Base-by-base conservation (phyloP, 352 stramenopile genomes). In the Globisporangium ultimum region DNA sequence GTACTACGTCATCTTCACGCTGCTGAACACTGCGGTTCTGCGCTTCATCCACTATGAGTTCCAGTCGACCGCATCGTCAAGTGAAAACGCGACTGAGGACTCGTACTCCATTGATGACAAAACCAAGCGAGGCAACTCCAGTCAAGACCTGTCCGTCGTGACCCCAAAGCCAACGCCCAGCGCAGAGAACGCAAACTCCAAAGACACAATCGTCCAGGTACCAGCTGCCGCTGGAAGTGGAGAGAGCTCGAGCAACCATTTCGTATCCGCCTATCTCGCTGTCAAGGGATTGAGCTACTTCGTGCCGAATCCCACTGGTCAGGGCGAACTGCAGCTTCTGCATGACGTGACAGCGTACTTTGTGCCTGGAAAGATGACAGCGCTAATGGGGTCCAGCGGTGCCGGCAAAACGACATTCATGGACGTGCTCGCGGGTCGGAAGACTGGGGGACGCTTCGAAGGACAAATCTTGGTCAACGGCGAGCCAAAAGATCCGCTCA, bases 391-490 rank as follows among this genome's bases (percentile, higher is more conserved):
- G 6, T 73, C 76, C 0, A 80, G 50, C n/a, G 80, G 80, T n/a
- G 80, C 79, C 2, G 75, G 75, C 18, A 84, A 84, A 43, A 81
- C 73, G 1, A 84, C 75, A 10, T 70, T 84, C 20, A 79, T 84
- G 70, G 75, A 84, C 22, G 71, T 84, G 0, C 42, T 84, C 1
- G 70, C 75, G 7, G 73, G 75, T 20, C 67, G 75, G 17, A 84
- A 84, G 61, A 78, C 71, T 12, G 75, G 67, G 9, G 74, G 72
- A 9, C 69, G 69, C 7, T 78, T 96, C 34, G 70, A 68, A 40
- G 90, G 91, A n/a, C 61, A 93, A 7, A 80, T 97, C 52, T 60
- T 71, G 8, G 63, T 97, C 17, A 97, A 97, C 65, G 89, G 89
- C 36, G 80, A 89, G 56, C 53, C 63, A 2, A 94, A 69, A 28